A percentile compares a stretch with the other conserved stretches of the same genome.
These are phyloP conservation scores for Pythium rhizo-oryzae DNA, from an alignment of 352 stramenopile genomes.

Conservation along the genomic window DNA sequence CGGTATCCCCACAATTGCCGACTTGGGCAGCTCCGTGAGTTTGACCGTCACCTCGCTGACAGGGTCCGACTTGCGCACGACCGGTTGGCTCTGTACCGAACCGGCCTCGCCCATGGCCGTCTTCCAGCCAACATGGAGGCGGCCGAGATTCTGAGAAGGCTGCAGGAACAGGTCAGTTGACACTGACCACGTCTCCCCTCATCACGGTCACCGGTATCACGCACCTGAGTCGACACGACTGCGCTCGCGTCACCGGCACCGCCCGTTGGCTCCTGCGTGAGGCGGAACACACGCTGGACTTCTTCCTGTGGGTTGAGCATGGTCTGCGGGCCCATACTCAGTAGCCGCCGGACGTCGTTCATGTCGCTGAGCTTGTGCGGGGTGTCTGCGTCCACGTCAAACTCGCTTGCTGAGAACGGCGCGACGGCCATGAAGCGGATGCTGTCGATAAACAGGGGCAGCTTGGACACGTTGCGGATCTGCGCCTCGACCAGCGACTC, in stretches of 20 bases:
- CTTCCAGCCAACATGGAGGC: conserved; percentile 85
- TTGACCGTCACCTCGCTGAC: conserved; percentile 48
- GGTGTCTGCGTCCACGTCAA: conserved; percentile 34
- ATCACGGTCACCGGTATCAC: neutral
- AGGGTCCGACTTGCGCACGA: conserved; percentile 60
- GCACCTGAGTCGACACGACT: neutral
- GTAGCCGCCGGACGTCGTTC: conserved; percentile 23
- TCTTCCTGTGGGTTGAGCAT: conserved; percentile 81
- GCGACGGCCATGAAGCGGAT: conserved; percentile 72
- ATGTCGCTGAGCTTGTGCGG: conserved; percentile 16
- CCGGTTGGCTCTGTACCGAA: conserved; percentile 77
- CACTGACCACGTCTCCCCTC: neutral
- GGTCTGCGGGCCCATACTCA: conserved; percentile 49
- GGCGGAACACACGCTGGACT: conserved; percentile 73
- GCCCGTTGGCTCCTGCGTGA: conserved; percentile 39
- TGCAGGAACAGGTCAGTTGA: conserved; percentile 8
- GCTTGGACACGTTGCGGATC: conserved; percentile 84
- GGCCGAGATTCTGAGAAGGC: conserved; percentile 66
- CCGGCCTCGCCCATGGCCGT: conserved; percentile 79
- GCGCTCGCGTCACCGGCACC: conserved; percentile 22
- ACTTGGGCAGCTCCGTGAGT: conserved; percentile 48
- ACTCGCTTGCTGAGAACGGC: conserved; percentile 53
- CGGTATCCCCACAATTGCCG: conserved; percentile 50
- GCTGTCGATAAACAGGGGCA: conserved; percentile 78
- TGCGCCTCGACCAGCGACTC: conserved; percentile 77